Conservation (phyloP, 1,284 basidiomycete genomes). For the Vanrija sp. region DNA sequence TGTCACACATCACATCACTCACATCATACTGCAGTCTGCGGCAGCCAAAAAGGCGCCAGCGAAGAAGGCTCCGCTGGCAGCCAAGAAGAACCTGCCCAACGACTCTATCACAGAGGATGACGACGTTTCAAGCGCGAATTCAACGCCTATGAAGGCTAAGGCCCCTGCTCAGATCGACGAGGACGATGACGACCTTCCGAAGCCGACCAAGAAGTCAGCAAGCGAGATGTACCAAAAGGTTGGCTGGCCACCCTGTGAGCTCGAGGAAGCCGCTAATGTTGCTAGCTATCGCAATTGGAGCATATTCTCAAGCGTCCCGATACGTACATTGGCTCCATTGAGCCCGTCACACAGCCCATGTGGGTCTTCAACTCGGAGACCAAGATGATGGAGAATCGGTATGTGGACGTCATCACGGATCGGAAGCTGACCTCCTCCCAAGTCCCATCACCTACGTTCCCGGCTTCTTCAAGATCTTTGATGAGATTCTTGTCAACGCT, state of each 20-base stretch:
- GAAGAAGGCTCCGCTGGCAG: conserved; percentile 49
- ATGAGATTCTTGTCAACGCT: conserved; percentile 98
- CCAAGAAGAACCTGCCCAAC: conserved; percentile 63
- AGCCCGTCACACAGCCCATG: conserved; percentile 76
- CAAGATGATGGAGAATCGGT: conserved; percentile 72
- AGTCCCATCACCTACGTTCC: conserved; percentile 87
- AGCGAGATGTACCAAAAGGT: conserved; percentile 93
- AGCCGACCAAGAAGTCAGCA: conserved; percentile 69
- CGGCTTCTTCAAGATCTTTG: conserved; percentile 99
- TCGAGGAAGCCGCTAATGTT: conserved; percentile 5
- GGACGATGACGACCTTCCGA: conserved; percentile 23
- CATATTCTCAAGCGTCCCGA: conserved; percentile 96
- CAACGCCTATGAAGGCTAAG: conserved; percentile 37
- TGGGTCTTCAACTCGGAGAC: conserved; percentile 82
- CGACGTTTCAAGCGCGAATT: conserved; percentile 40
- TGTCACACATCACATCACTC: background rate
- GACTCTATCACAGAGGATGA: conserved; percentile 58
- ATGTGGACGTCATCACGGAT: background rate
- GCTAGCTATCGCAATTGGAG: conserved; percentile 88
- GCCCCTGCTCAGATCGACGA: conserved; percentile 23
- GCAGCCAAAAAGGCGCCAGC: conserved; percentile 51
- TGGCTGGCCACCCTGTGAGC: conserved; percentile 17
- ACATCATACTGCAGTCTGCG: conserved; percentile 19
- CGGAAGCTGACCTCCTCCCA: background rate
- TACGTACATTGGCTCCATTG: conserved; percentile 95